Evolutionary conservation across 2,329 filamentous ascomycete genomes (phyloP).

Genomic region (Colletotrichum sp.): DNA sequence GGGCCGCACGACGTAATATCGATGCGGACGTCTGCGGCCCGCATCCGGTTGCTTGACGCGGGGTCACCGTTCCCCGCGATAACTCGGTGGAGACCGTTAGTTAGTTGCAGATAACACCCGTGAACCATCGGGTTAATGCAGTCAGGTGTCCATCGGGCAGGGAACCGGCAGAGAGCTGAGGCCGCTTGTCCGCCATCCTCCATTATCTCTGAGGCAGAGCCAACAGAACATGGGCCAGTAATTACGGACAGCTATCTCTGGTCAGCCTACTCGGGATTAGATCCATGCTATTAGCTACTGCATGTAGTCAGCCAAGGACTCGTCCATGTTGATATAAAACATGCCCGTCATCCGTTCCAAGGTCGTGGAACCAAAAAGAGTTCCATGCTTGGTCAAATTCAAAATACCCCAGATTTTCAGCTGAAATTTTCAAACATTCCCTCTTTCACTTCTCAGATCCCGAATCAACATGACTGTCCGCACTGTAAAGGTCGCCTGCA

Average conservation of each 20-base stretch:
- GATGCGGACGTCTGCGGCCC: conserved; percentile 8
- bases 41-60: background rate
- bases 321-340: background rate
- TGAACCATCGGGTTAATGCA: background rate
- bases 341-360: background rate
- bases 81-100: background rate
- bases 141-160: background rate
- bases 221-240: background rate
- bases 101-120: background rate
- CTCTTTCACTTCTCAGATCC: background rate
- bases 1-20: background rate
- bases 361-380: background rate
- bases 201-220: background rate
- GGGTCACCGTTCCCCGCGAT: background rate
- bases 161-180: background rate
- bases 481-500: conserved; percentile 46
- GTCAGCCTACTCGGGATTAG: background rate
- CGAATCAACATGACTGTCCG: background rate
- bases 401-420: background rate
- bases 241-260: background rate
- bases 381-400: background rate
- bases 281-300: background rate
- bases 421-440: background rate
- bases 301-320: background rate
- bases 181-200: background rate